Base-by-base conservation (phyloP, 169 alveolate genomes). In the Neospora caninum region DNA sequence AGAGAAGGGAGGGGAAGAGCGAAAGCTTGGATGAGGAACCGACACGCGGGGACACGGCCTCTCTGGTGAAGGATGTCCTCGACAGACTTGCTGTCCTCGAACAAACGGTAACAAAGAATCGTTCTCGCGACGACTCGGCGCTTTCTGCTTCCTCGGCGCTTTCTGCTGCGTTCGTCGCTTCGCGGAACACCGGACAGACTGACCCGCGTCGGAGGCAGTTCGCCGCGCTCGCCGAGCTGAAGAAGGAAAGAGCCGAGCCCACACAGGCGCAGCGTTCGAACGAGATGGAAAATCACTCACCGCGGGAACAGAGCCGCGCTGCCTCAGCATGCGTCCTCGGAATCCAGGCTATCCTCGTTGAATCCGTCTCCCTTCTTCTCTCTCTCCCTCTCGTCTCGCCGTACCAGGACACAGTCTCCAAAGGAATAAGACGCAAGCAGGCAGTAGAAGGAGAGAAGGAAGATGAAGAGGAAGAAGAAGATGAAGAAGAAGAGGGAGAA, bases 301-400 rank as follows among this genome's bases (percentile, higher is more conserved):
- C 73, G 34, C 25, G 73, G 25, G 73, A 64, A 64, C 73, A 16
- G 73, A 64, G n/a, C 73, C 34, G 20, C 31, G 73, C 73, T 6
- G 73, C 73, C 73, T 64, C 73, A 10, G 73, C 73, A 27, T 64
- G 73, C 73, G n/a, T 64, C 16, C 73, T 64, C 73, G 73, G 34
- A 16, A 64, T 64, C 4, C 73, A 64, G 31, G 31, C 73, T 29
- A 64, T 64, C 73, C 73, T 64, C 0, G 34, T 64, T 29, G 73
- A 64, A 64, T 22, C 73, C 7, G 73, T 64, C 31, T 64, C 73
- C 34, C 73, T 64, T 7, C 73, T 64, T 27, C 7, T 64, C 31
- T 64, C 73, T 9, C 73, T 64, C 42, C 84, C 84, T 73, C 42
- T 73, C 84, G 49, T 73, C 84, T 73, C 42, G 16, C 84, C 42